Evolutionary conservation across 768 basidiomycete species (phyloP), one percentile per base, ranked within the genome.

Genomic region (Mycena amicta): DNA sequence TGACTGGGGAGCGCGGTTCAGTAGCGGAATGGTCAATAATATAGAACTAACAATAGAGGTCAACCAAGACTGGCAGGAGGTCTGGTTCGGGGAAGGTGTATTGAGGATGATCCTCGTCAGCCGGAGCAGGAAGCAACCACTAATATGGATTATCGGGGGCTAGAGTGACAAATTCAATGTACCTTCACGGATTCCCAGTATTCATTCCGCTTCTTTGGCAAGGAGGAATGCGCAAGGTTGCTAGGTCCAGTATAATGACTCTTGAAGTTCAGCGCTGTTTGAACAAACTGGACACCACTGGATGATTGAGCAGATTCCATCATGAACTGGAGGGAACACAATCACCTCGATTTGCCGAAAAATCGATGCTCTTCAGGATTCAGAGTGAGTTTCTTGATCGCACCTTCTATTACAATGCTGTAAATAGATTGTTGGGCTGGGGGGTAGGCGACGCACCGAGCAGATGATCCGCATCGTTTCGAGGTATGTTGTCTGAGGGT

Each of bases 181-280:
- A n/a, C 83, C 23, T 75, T 67, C 39, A 79, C 80, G 43, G 72
- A 60, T 3, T 74, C 68, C 85, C 83, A 86, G 58, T 80, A 83
- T 56, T 84, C 79, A 8, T 72, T 68, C 18, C 84, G 76, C 52
- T 74, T 75, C 52, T 66, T 61, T 4, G 67, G 61, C 1, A 75
- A 58, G 20, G 72, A 59, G 13, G 67, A 50, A n/a, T 50, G 43
- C 5, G 53, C 4, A 13, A 57, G 29, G 31, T 50, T 40, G n/a
- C 18, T 50, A n/a, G 59, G 49, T 5, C 59, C 59, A 1, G 62
- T 22, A 16, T 51, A 64, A 49, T 57, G 62, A 20, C 52, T 60
- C 66, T 85, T 86, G 43, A 88, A 71, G 64, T 86, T 80, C 23
- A 87, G 70, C 1, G 86, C 87, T 20, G 80, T 79, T 60, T 81